A percentile compares a stretch with the other conserved stretches of the same genome.
Evolutionary conservation across 176 grass and related monocot species (phyloP).

Genomic region (Bromus sterilis): DNA sequence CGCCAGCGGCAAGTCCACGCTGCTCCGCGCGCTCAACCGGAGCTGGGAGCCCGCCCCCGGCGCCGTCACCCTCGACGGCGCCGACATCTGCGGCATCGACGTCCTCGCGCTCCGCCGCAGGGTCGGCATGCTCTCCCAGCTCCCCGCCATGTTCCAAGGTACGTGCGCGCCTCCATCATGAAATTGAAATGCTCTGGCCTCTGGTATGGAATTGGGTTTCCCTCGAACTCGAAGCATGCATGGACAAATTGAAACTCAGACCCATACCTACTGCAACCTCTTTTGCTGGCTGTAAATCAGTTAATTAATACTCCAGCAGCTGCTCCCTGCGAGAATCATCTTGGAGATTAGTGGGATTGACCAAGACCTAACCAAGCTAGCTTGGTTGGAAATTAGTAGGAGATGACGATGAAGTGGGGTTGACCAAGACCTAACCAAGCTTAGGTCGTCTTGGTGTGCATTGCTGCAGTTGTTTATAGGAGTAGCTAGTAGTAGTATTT

Average conservation of each 20-base stretch:
- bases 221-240: too few relatives aligned
- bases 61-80: constrained; percentile 66
- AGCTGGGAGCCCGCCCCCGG: constrained; percentile 71
- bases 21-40: constrained; percentile 87
- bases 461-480: background rate
- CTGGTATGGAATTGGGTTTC: background rate
- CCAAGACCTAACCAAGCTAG: too few relatives aligned
- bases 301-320: too few relatives aligned
- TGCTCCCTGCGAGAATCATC: too few relatives aligned
- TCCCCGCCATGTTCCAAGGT: constrained; percentile 95
- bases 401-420: background rate
- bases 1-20: constrained; percentile 96
- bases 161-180: background rate
- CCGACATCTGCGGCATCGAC: constrained; percentile 67
- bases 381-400: background rate
- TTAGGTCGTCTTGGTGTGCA: too few relatives aligned
- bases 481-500: too few relatives aligned
- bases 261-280: background rate
- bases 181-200: background rate
- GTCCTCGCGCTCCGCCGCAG: constrained; percentile 73
- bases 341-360: too few relatives aligned
- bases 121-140: constrained; percentile 98
- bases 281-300: background rate
- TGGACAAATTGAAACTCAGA: too few relatives aligned
- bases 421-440: too few relatives aligned